phyloP scores from a whole-genome alignment of 73 alveolate species.

The Urostyla sp. region DNA sequence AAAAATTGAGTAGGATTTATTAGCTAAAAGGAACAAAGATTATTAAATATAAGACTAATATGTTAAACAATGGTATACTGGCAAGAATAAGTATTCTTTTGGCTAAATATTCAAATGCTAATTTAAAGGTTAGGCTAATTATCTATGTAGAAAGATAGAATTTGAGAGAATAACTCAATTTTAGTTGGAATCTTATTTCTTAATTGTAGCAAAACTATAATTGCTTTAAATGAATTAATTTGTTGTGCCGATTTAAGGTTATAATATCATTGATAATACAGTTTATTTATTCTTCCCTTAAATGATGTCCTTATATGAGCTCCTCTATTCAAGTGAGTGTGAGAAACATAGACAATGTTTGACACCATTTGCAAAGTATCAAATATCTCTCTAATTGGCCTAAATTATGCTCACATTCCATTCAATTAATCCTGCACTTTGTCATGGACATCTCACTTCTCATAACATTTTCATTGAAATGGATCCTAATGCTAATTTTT shows the following conservation, averaged over 20 bases:
- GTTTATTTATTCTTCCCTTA: neutral
- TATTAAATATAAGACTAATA: neutral
- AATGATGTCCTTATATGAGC: constrained; percentile 4
- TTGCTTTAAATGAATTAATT: neutral
- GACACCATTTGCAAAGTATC: neutral
- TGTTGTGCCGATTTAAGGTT: constrained; percentile 9
- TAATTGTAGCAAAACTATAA: neutral
- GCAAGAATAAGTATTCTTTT: constrained; percentile 60
- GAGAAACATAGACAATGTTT: neutral
- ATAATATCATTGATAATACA: neutral
- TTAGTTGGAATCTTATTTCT: constrained; percentile 61
- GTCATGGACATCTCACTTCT: constrained; percentile 57
- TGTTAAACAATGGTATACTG: constrained; percentile 25
- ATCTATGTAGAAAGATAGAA: constrained; percentile 65
- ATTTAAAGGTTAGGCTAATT: constrained; percentile 64
- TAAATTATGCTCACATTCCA: constrained; percentile 31
- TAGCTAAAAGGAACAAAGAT: neutral
- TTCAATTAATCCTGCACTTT: neutral
- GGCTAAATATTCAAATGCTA: constrained; percentile 72
- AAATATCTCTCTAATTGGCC: constrained; percentile 7
- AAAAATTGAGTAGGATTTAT: neutral
- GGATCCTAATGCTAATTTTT: neutral
- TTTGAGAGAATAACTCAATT: constrained; percentile 81
- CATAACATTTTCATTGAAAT: constrained; percentile 44
- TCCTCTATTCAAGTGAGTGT: neutral